Evolutionary conservation across 495 filamentous ascomycete genomes (phyloP), one percentile per base, ranked within the genome.

Genomic region (Penicillium maclennaniae): DNA sequence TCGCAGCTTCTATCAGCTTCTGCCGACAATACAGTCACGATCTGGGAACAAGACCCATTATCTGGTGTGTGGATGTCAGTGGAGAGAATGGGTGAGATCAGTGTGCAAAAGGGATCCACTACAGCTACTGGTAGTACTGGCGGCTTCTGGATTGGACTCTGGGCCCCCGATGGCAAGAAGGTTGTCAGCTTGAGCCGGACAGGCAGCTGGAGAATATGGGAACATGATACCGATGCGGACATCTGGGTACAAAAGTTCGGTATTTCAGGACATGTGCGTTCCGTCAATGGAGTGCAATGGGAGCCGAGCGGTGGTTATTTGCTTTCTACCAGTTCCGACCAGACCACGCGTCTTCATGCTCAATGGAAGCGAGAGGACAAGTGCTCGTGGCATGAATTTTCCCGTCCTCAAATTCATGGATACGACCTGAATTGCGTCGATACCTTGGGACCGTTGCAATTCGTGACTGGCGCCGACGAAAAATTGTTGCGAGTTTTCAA

Each of bases 371-470:
- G 77, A 9, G 74, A 70, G 6, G 68, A 62, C 5, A 52, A 57
- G 39, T 56, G 61, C 46, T 85, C 87, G 27, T 98, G 95, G 95
- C 93, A 97, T 69, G 93, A 98, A 71, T 88, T 97, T 71, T 84
- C 92, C 7, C 80, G 93, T 42, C 95, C 93, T 16, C 93, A 99
- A 62, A 97, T 97, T 50, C 93, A 99, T 73, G 93, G 93, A 34
- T 99, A 99, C 63, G 93, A 97, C 66, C 78, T 99, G 54, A 99
- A 97, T 73, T 97, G 92, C 66, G 83, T 97, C 56, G 87, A 88
- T 61, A 80, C 86, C 5, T 66, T 96, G 21, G 82, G 83, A 5
- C 65, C 76, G 23, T 73, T 82, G 14, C 83, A 82, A 45, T 97
- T 97, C 61, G 84, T 99, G 23, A 92, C 91, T 40, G 93, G 93